phyloP scores from a whole-genome alignment of 2,329 filamentous ascomycete genomes.

The Aspergillus ruber region DNA sequence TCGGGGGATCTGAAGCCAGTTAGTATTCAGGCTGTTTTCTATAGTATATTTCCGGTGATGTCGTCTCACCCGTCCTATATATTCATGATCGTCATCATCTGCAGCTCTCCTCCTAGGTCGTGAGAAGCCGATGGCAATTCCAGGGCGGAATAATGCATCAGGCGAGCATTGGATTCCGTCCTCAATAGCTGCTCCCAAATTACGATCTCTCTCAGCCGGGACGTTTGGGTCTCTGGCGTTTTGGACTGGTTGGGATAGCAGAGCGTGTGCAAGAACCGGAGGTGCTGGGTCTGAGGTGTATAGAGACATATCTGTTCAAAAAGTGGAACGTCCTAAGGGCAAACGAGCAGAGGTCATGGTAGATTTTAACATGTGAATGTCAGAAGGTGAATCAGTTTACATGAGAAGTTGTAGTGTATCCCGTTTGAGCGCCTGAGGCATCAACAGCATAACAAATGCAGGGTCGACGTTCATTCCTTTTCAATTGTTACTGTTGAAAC shows the following conservation, averaged over 20 bases:
- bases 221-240: background rate
- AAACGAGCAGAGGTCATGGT: no score
- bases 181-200: conserved; percentile 18
- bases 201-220: conserved; percentile 15
- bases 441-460: no score
- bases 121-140: conserved; percentile 29
- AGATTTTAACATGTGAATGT: no score
- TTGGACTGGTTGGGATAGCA: conserved; percentile 13
- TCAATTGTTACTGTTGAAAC: no score
- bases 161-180: conserved; percentile 11
- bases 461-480: no score
- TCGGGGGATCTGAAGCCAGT: conserved; percentile 28
- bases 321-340: no score
- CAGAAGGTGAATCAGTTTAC: no score
- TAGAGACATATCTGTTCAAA: conserved; percentile 5
- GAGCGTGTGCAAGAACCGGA: conserved; percentile 25
- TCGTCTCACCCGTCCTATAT: conserved; percentile 24
- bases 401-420: no score
- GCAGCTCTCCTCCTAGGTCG: conserved; percentile 16
- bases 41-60: background rate
- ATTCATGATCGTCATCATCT: conserved; percentile 19
- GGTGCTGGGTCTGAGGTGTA: conserved; percentile 25
- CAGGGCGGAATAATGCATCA: conserved; percentile 19
- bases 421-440: no score
- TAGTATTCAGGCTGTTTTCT: no score